phyloP scores from a whole-genome alignment of 306 rosid genomes.

The Sophora flavescens region DNA sequence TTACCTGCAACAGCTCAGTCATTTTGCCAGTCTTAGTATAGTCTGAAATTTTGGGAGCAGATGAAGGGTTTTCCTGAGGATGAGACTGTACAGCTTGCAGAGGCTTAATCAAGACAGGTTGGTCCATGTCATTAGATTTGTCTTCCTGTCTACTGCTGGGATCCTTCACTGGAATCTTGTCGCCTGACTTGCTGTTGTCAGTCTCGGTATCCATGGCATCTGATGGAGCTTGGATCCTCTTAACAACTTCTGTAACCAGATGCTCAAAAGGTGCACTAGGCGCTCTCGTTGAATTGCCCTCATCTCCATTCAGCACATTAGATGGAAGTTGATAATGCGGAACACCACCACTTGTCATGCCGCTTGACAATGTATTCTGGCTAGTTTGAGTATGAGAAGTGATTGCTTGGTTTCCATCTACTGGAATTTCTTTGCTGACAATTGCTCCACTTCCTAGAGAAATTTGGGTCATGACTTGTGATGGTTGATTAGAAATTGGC shows the following conservation, averaged over 20 bases:
- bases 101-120: constrained; percentile 64
- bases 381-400: constrained; percentile 55
- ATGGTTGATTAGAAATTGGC: constrained; percentile 54
- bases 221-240: constrained; percentile 58
- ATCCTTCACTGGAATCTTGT: constrained; percentile 45
- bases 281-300: constrained; percentile 45
- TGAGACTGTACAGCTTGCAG: constrained; percentile 63
- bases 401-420: constrained; percentile 51
- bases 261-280: constrained; percentile 61
- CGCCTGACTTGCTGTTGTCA: constrained; percentile 51
- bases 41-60: constrained; percentile 54
- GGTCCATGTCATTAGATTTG: constrained; percentile 50
- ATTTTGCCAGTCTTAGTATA: constrained; percentile 60
- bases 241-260: constrained; percentile 62
- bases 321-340: constrained; percentile 44
- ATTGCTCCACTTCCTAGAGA: constrained; percentile 56
- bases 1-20: constrained; percentile 86
- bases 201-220: constrained; percentile 49
- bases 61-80: constrained; percentile 41
- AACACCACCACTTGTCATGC: constrained; percentile 44
- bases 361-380: constrained; percentile 50
- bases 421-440: constrained; percentile 50
- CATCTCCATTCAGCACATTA: constrained; percentile 43
- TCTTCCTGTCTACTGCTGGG: constrained; percentile 43
- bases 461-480: constrained; percentile 52